phyloP scores from a whole-genome alignment of 176 grass and related monocot species.

The Raddia guianensis region DNA sequence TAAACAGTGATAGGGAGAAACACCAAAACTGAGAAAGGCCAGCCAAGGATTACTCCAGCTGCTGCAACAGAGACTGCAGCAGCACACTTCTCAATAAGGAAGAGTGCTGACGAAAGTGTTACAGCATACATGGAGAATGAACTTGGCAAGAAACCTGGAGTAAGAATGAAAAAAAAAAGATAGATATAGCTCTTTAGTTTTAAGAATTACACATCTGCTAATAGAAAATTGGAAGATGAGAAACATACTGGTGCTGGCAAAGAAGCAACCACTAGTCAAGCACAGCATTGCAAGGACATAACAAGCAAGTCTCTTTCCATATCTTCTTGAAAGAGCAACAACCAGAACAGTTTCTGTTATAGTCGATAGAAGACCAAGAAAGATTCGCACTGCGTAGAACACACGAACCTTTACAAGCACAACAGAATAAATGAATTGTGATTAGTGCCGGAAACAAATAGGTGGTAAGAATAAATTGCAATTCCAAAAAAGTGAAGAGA shows the following conservation, averaged over 20 bases:
- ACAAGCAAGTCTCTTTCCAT: slow-evolving; percentile 88
- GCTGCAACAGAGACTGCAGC: slow-evolving; percentile 75
- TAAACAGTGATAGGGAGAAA: slow-evolving; percentile 80
- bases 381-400: slow-evolving; percentile 93
- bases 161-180: slow-evolving; percentile 17
- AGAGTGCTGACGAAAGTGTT: slow-evolving; percentile 88
- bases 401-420: slow-evolving; percentile 65
- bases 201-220: slow-evolving; percentile 19
- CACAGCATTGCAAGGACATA: slow-evolving; percentile 95
- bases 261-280: slow-evolving; percentile 97
- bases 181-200: neutral
- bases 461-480: slow-evolving; percentile 16
- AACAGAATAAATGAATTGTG: slow-evolving; percentile 32
- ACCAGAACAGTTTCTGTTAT: slow-evolving; percentile 87
- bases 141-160: slow-evolving; percentile 95
- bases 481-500: slow-evolving; percentile 29
- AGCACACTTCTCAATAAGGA: slow-evolving; percentile 87
- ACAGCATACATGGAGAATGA: slow-evolving; percentile 99
- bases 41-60: slow-evolving; percentile 90
- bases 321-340: slow-evolving; percentile 89
- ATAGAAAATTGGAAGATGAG: slow-evolving; percentile 34
- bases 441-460: slow-evolving; percentile 26
- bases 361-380: slow-evolving; percentile 94
- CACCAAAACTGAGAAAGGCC: slow-evolving; percentile 96
- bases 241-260: slow-evolving; percentile 94